These are phyloP conservation scores for Cucurbita maxima DNA, from an alignment of 306 rosid genomes.

Conservation along the genomic window DNA sequence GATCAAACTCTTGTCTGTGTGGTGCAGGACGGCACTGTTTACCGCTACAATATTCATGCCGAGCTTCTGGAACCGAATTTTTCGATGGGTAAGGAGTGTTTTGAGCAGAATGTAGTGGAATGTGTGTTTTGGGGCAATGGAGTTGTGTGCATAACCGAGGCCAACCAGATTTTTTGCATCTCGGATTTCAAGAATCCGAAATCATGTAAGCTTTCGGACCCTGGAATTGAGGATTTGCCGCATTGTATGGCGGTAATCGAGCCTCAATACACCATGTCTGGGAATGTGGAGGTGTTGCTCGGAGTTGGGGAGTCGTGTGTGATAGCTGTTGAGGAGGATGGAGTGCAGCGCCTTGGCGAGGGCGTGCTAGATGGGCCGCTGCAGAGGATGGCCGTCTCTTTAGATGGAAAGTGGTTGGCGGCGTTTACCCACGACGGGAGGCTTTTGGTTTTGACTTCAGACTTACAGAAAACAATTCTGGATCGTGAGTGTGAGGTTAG, in stretches of 20 bases:
- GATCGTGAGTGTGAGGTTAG: slow-evolving; percentile 92
- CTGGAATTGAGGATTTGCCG: slow-evolving; percentile 62
- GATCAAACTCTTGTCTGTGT: slow-evolving; percentile 66
- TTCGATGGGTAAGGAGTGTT: slow-evolving; percentile 71
- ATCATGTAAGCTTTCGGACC: slow-evolving; percentile 56
- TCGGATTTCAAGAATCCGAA: slow-evolving; percentile 56
- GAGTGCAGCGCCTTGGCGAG: slow-evolving; percentile 54
- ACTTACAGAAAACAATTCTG: slow-evolving; percentile 46
- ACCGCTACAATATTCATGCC: slow-evolving; percentile 58
- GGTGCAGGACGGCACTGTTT: slow-evolving; percentile 86
- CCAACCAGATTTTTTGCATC: slow-evolving; percentile 45
- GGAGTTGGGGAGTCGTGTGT: slow-evolving; percentile 52
- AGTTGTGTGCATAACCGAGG: slow-evolving; percentile 63
- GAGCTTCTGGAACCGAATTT: slow-evolving; percentile 50
- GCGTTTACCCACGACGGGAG: slow-evolving; percentile 83
- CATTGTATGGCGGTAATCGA: slow-evolving; percentile 84
- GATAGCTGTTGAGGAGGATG: slow-evolving; percentile 80
- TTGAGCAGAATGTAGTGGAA: slow-evolving; percentile 76
- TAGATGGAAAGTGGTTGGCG: slow-evolving; percentile 88
- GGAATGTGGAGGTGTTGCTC: slow-evolving; percentile 82
- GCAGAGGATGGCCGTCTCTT: slow-evolving; percentile 87
- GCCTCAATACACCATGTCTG: slow-evolving; percentile 85
- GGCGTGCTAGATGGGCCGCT: slow-evolving; percentile 58
- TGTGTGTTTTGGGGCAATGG: slow-evolving; percentile 87
- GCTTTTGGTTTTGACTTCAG: slow-evolving; percentile 66